These are phyloP conservation scores for Lizanozyma gosingica DNA, from an alignment of 1,139 yeast genomes.

Conservation along the genomic window DNA sequence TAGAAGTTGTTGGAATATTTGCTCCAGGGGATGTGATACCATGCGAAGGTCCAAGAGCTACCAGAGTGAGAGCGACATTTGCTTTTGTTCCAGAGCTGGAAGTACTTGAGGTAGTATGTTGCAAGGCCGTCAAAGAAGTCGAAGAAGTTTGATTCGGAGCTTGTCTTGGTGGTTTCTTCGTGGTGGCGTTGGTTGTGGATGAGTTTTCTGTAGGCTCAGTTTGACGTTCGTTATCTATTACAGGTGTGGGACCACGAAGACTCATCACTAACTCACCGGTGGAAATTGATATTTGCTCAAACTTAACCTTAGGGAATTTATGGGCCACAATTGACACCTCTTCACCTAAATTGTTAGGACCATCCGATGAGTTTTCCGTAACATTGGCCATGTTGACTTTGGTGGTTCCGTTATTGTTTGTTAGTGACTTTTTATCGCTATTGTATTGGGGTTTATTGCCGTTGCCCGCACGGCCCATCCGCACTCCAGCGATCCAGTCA, in stretches of 20 bases:
- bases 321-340: constrained; percentile 87
- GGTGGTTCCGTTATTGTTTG: neutral
- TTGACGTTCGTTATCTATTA: constrained; percentile 1
- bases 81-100: neutral
- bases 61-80: neutral
- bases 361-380: constrained; percentile 7
- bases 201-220: neutral
- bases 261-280: constrained; percentile 74
- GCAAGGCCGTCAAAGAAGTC: neutral
- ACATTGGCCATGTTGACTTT: neutral
- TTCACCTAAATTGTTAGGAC: constrained; percentile 73
- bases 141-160: neutral
- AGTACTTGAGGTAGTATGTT: neutral
- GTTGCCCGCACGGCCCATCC: constrained; percentile 52
- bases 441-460: constrained; percentile 7
- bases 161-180: neutral
- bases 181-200: neutral
- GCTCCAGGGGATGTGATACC: neutral
- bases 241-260: constrained; percentile 67
- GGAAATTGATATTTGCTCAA: constrained; percentile 81
- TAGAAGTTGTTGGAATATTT: neutral
- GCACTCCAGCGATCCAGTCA: constrained; percentile 90
- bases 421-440: constrained; percentile 9
- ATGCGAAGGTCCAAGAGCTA: neutral
- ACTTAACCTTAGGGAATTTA: constrained; percentile 77